Evolutionary conservation across 352 stramenopile genomes (phyloP).

Genomic region (Phytophthora pseudosyringae): DNA sequence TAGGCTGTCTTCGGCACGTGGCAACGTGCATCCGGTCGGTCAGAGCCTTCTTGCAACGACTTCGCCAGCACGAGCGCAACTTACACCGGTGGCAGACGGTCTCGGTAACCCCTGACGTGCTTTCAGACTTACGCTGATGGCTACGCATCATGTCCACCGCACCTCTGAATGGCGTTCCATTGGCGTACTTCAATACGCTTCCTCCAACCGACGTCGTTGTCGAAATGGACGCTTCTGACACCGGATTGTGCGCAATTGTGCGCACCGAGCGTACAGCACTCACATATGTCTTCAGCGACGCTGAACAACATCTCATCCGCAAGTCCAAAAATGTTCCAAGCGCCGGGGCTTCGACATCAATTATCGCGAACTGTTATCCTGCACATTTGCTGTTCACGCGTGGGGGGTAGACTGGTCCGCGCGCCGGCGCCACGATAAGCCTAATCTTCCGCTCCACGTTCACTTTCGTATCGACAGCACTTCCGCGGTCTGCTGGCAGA

Average conservation of each 20-base stretch:
- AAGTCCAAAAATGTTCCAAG: not conserved
- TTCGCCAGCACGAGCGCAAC: not conserved
- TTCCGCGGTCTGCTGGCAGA: not conserved
- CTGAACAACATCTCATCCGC: not conserved
- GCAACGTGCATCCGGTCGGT: too few relatives aligned
- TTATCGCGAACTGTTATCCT: not conserved
- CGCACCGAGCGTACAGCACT: not conserved
- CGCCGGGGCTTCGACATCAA: not conserved
- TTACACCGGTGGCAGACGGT: not conserved
- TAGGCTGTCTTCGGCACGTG: not conserved
- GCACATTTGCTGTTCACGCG: not conserved
- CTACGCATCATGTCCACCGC: not conserved
- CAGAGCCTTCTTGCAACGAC: not conserved
- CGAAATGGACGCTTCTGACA: not conserved
- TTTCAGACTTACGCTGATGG: not conserved
- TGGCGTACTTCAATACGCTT: not conserved
- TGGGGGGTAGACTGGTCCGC: not conserved
- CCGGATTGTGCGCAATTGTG: not conserved
- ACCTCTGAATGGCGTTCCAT: not conserved
- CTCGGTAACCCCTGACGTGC: not conserved
- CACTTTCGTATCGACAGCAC: not conserved
- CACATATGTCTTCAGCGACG: not conserved
- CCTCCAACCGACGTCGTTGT: not conserved
- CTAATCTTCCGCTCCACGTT: not conserved
- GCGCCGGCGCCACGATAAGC: not conserved